phyloP scores from a whole-genome alignment of 2,329 filamentous ascomycete genomes.

The Endothia cerciana region DNA sequence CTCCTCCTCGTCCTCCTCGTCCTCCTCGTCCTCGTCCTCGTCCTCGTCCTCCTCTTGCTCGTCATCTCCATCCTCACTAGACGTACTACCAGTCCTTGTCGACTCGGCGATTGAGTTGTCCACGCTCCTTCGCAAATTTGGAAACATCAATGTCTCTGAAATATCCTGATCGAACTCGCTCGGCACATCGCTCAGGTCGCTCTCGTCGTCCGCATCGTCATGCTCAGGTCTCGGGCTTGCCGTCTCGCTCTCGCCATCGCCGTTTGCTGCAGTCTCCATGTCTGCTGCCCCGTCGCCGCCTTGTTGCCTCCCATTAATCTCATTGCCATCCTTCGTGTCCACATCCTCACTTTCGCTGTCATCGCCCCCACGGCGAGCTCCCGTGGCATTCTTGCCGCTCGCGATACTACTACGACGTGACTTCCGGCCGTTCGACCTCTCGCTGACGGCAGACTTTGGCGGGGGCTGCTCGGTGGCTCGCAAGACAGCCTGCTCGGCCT shows the following conservation, averaged over 20 bases:
- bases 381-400: constrained; percentile 43
- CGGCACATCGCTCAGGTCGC: constrained; percentile 68
- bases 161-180: constrained; percentile 62
- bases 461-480: constrained; percentile 51
- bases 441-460: constrained; percentile 43
- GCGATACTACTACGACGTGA: constrained; percentile 56
- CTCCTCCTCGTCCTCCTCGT: constrained; percentile 33
- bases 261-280: constrained; percentile 33
- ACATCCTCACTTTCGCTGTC: constrained; percentile 43
- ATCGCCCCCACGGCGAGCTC: constrained; percentile 41
- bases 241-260: constrained; percentile 35
- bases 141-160: constrained; percentile 57
- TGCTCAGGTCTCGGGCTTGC: constrained; percentile 64
- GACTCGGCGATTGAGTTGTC: constrained; percentile 37
- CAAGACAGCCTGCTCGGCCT: constrained; percentile 62
- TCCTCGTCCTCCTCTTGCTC: constrained; percentile 30
- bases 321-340: constrained; percentile 48
- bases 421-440: constrained; percentile 41
- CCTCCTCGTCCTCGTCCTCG: constrained; percentile 23
- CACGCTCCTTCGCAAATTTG: constrained; percentile 48
- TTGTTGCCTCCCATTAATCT: constrained; percentile 27
- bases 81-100: constrained; percentile 27
- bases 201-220: constrained; percentile 70
- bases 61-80: constrained; percentile 31
- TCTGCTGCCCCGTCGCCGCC: constrained; percentile 29